These are phyloP conservation scores for Nicotiana undulata DNA, from an alignment of 257 asterid species.

Conservation along the genomic window DNA sequence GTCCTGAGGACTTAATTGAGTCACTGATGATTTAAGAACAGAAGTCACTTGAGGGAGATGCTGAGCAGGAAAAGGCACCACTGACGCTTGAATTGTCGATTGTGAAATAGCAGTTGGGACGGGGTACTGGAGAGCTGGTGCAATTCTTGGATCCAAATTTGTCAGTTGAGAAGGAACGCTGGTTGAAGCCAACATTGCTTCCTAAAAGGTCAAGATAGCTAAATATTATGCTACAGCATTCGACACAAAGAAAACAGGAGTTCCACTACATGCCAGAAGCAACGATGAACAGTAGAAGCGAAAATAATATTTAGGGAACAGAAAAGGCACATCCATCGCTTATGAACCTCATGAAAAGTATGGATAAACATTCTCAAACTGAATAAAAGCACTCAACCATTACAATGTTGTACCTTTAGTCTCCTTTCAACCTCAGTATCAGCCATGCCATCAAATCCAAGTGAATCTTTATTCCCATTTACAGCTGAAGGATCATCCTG, in stretches of 20 bases:
- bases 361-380: not conserved
- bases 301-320: not conserved
- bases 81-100: slow-evolving; percentile 42
- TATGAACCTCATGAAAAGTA: not conserved
- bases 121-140: slow-evolving; percentile 43
- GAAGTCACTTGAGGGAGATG: slow-evolving; percentile 59
- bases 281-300: not conserved
- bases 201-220: slow-evolving; percentile 38
- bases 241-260: not conserved
- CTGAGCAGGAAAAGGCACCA: slow-evolving; percentile 45
- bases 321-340: not conserved
- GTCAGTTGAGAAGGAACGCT: slow-evolving; percentile 37
- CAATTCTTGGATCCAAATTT: slow-evolving; percentile 52
- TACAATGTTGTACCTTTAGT: slow-evolving; percentile 57
- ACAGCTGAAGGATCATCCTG: slow-evolving; percentile 74
- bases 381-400: slow-evolving; percentile 7
- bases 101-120: slow-evolving; percentile 41
- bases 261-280: not conserved
- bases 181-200: slow-evolving; percentile 62
- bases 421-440: slow-evolving; percentile 89
- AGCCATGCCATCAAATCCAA: slow-evolving; percentile 80
- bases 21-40: slow-evolving; percentile 39
- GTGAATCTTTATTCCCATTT: slow-evolving; percentile 61
- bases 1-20: slow-evolving; percentile 55
- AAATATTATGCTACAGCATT: not conserved